A percentile compares a stretch with the other conserved stretches of the same genome.
phyloP scores from a whole-genome alignment of 176 grass and related monocot species.

The Hordeum marinum region DNA sequence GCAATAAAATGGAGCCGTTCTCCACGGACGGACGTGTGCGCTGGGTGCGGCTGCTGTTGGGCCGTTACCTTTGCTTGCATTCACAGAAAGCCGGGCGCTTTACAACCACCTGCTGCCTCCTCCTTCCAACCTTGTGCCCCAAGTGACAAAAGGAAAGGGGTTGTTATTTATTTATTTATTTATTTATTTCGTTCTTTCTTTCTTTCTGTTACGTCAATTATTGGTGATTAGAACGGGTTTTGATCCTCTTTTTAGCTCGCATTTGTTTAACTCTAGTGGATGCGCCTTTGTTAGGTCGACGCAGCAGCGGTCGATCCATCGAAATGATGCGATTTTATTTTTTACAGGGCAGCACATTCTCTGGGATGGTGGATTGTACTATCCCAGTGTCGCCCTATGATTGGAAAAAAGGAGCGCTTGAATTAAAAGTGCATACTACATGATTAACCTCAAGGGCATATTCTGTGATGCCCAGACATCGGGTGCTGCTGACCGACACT shows the following conservation, averaged over 20 bases:
- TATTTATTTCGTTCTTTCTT: no score
- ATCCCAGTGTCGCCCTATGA: not conserved
- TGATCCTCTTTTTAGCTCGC: not conserved
- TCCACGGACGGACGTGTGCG: not conserved
- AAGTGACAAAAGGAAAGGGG: conserved; percentile 37
- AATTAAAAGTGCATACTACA: not conserved
- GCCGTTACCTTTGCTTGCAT: conserved; percentile 76
- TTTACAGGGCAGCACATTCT: not conserved
- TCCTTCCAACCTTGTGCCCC: conserved; percentile 35
- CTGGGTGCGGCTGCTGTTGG: conserved; percentile 22
- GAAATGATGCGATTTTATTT: not conserved
- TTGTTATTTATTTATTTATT: not conserved
- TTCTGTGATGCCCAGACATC: not conserved
- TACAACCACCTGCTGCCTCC: conserved; percentile 30
- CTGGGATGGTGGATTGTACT: not conserved
- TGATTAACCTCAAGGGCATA: not conserved
- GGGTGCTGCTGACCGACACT: not conserved
- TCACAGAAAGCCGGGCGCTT: conserved; percentile 51
- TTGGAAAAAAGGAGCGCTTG: not conserved
- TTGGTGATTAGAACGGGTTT: conserved; percentile 6
- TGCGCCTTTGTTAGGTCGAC: conserved; percentile 5
- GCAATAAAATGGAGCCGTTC: conserved; percentile 39
- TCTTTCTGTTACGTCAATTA: conserved; percentile 9
- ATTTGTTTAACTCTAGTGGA: conserved; percentile 15
- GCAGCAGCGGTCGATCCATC: not conserved